These are phyloP conservation scores for Sophora flavescens DNA, from an alignment of 306 rosid species.

Conservation along the genomic window DNA sequence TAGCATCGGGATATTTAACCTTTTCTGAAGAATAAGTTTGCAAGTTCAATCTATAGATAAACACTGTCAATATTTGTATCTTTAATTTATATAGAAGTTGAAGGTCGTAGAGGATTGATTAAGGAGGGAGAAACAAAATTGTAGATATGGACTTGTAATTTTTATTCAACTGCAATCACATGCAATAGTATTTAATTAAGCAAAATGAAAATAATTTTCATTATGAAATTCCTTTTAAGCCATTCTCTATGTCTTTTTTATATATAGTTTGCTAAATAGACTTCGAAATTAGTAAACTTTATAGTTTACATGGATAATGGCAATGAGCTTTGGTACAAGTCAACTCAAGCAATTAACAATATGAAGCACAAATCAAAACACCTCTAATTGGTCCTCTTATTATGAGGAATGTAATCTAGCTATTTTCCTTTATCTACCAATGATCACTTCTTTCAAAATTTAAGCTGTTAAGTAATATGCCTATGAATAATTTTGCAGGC, in stretches of 20 bases:
- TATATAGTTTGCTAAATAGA: neutral
- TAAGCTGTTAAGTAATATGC: too few species aligned
- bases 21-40: neutral
- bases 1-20: conserved; percentile 40
- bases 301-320: too few species aligned
- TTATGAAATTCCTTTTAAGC: neutral
- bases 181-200: neutral
- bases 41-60: conserved; percentile 28
- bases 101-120: neutral
- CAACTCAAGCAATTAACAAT: too few species aligned
- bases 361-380: too few species aligned
- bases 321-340: too few species aligned
- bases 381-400: too few species aligned
- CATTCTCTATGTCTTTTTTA: neutral
- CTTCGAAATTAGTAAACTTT: neutral
- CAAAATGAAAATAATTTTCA: neutral
- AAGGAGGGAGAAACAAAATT: conserved; percentile 18
- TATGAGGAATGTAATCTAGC: too few species aligned
- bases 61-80: conserved; percentile 10
- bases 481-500: too few species aligned
- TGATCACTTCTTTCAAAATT: too few species aligned
- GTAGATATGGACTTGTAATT: conserved; percentile 10
- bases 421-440: too few species aligned
- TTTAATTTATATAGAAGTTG: neutral
- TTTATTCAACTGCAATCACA: conserved; percentile 12